Evolutionary conservation across 352 stramenopile species (phyloP).

Genomic region (Phytophthora foliorum): DNA sequence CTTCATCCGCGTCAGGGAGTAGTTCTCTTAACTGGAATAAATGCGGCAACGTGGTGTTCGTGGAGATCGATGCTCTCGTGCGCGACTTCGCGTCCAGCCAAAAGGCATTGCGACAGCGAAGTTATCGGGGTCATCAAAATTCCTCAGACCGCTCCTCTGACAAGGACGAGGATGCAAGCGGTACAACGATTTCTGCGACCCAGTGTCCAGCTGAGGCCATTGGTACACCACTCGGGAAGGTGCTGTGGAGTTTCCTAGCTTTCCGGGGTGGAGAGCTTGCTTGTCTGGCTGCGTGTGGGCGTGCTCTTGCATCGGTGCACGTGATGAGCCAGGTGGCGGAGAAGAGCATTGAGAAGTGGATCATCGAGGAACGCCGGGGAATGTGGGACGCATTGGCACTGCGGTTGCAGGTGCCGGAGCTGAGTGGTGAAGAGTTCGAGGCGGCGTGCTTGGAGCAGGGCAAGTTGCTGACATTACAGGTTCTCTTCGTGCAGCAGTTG

Average conservation of each 20-base stretch:
- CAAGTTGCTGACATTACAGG: slow-evolving; percentile 81
- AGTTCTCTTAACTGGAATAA: slow-evolving; percentile 79
- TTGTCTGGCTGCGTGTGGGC: slow-evolving; percentile 74
- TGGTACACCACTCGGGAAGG: slow-evolving; percentile 63
- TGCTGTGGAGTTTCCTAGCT: slow-evolving; percentile 85
- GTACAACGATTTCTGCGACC: slow-evolving; percentile 15
- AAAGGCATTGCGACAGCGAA: slow-evolving; percentile 47
- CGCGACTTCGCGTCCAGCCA: slow-evolving; percentile 81
- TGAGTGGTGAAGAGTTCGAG: slow-evolving; percentile 88
- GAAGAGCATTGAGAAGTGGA: slow-evolving; percentile 87
- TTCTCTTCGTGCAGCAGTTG: slow-evolving; percentile 83
- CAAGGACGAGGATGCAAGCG: slow-evolving; percentile 29
- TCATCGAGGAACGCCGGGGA: slow-evolving; percentile 80
- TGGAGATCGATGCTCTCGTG: slow-evolving; percentile 84
- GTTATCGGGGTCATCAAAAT: slow-evolving; percentile 22
- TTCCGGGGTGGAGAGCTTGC: slow-evolving; percentile 85
- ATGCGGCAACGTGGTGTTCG: slow-evolving; percentile 85
- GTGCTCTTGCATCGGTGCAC: slow-evolving; percentile 83
- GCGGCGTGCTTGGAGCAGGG: slow-evolving; percentile 71
- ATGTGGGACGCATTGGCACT: slow-evolving; percentile 71
- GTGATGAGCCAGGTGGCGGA: slow-evolving; percentile 86
- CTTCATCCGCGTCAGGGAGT: slow-evolving; percentile 17
- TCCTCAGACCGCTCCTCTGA: slow-evolving; percentile 19
- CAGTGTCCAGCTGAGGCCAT: slow-evolving; percentile 60
- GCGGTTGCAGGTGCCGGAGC: slow-evolving; percentile 74